A percentile compares a stretch with the other conserved stretches of the same genome.
These are phyloP conservation scores for Rosa hybrid DNA, from an alignment of 331 rosid species.

Conservation along the genomic window DNA sequence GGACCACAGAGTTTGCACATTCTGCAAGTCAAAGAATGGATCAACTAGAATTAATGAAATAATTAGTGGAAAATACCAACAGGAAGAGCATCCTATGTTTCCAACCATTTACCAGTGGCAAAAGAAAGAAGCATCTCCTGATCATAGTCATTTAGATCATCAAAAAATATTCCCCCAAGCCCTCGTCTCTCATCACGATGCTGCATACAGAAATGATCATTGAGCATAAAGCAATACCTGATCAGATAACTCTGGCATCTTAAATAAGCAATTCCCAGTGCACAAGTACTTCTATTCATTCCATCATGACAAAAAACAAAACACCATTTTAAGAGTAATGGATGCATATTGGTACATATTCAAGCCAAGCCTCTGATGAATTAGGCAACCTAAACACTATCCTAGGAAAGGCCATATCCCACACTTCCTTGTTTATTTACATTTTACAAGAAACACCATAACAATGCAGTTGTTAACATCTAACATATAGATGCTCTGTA, in stretches of 20 bases:
- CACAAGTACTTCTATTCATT: background rate
- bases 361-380: background rate
- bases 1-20: constrained; percentile 91
- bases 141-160: constrained; percentile 90
- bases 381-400: background rate
- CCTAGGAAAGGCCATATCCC: background rate
- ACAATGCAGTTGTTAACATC: background rate
- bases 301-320: background rate
- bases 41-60: background rate
- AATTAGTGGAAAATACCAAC: background rate
- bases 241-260: background rate
- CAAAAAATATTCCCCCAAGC: constrained; percentile 97
- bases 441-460: background rate
- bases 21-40: constrained; percentile 47
- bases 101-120: constrained; percentile 71
- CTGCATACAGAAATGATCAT: constrained; percentile 42
- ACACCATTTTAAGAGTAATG: background rate
- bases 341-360: background rate
- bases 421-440: background rate
- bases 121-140: constrained; percentile 99
- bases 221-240: constrained; percentile 15
- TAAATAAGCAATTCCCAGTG: background rate
- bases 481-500: background rate
- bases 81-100: constrained; percentile 15
- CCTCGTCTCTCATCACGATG: constrained; percentile 96